These are phyloP conservation scores for Pythium guiyangense DNA, from an alignment of 352 stramenopile species.

Conservation along the genomic window DNA sequence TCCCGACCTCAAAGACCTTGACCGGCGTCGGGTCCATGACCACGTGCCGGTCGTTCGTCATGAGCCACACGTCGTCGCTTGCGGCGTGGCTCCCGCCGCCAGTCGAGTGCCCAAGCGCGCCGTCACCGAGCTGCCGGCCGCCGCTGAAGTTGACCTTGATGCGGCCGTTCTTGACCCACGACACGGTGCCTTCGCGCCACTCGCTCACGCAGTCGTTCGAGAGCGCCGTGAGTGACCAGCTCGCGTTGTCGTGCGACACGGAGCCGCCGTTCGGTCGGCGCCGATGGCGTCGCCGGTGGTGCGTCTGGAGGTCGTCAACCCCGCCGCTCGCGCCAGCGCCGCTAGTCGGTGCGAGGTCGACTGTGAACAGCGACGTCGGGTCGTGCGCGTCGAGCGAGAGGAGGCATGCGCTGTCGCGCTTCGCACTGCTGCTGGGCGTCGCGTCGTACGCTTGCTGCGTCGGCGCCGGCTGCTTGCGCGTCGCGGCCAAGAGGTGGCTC, in stretches of 20 bases:
- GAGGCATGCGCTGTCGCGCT: not conserved
- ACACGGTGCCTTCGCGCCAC: constrained; percentile 54
- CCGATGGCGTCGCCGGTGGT: not conserved
- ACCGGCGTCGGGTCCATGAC: constrained; percentile 48
- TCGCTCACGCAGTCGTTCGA: constrained; percentile 18
- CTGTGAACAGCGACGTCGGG: constrained; percentile 25
- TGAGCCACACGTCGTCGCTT: constrained; percentile 40
- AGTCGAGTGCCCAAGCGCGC: not conserved
- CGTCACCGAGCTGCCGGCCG: constrained; percentile 27
- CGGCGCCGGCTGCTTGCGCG: constrained; percentile 1
- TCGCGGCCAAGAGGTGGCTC: not conserved
- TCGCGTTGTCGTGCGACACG: not conserved
- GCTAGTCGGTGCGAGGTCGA: constrained; percentile 20
- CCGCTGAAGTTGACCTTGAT: constrained; percentile 57
- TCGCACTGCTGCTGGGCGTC: not conserved
- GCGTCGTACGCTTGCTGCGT: not conserved
- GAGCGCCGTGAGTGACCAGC: not conserved
- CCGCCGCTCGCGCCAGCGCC: not conserved
- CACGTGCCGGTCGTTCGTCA: constrained; percentile 31
- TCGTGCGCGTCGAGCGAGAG: constrained; percentile 6
- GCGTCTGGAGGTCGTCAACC: not conserved
- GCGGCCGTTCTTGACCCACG: constrained; percentile 50
- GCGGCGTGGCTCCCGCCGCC: constrained; percentile 8
- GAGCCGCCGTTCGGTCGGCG: constrained; percentile 3
- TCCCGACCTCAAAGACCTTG: constrained; percentile 40